phyloP scores from a whole-genome alignment of 2,329 filamentous ascomycete species.

The Stromatinia cepivora region DNA sequence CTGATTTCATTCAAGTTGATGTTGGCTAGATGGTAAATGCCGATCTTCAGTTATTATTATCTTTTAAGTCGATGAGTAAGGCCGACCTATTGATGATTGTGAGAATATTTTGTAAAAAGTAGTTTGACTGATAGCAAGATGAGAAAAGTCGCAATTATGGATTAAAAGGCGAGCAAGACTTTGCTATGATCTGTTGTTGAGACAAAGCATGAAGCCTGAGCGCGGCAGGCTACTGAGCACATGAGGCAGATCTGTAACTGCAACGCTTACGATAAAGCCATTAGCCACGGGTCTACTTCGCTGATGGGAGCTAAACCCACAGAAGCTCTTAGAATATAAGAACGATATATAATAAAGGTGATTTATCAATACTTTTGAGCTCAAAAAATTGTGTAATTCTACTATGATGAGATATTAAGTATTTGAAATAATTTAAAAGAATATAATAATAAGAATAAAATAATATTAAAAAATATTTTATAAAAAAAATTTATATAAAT shows the following conservation, averaged over 20 bases:
- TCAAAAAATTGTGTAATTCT: no score
- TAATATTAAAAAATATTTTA: no score
- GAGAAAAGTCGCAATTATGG: conserved; percentile 4
- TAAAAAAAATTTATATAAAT: no score
- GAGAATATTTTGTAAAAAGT: neutral
- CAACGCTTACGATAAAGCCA: conserved; percentile 7
- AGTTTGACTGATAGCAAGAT: neutral
- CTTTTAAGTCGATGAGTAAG: neutral
- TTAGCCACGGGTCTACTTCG: neutral
- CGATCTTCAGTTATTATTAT: conserved; percentile 1
- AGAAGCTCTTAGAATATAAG: neutral
- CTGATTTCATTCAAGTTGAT: neutral
- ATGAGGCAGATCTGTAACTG: conserved; percentile 15
- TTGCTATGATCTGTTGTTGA: conserved; percentile 19
- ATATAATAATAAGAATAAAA: no score
- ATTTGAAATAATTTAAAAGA: no score
- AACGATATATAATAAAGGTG: neutral
- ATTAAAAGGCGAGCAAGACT: conserved; percentile 11
- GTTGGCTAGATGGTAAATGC: neutral
- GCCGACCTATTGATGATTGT: neutral
- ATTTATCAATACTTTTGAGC: no score
- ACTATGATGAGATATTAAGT: no score
- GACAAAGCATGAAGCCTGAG: conserved; percentile 19
- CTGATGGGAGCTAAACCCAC: neutral
- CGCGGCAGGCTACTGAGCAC: neutral